Evolutionary conservation across 2,329 filamentous ascomycete genomes (phyloP).

Genomic region (Cladophialophora psammophila): DNA sequence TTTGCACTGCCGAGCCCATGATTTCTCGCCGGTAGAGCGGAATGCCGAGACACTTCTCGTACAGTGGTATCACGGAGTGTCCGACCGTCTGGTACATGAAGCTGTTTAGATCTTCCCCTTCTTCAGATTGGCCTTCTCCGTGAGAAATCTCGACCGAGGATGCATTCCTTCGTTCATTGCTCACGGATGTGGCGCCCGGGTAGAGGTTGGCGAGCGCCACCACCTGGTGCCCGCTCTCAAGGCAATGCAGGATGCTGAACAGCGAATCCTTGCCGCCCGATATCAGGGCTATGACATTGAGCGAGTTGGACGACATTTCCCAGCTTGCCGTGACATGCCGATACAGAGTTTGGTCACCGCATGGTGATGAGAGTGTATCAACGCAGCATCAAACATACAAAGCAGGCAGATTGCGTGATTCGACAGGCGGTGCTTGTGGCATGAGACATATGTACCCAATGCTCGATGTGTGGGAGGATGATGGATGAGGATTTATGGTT

Average conservation of each 20-base stretch:
- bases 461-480: background rate
- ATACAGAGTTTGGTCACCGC: background rate
- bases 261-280: slow-evolving; percentile 98
- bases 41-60: slow-evolving; percentile 77
- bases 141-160: background rate
- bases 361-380: background rate
- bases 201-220: slow-evolving; percentile 90
- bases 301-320: slow-evolving; percentile 29
- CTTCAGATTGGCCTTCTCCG: slow-evolving; percentile 47
- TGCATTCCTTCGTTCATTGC: background rate
- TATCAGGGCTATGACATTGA: slow-evolving; percentile 87
- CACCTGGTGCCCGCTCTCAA: slow-evolving; percentile 81
- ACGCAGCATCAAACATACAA: too few species aligned
- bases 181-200: slow-evolving; percentile 55
- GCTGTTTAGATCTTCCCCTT: slow-evolving; percentile 78
- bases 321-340: background rate
- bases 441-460: background rate
- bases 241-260: slow-evolving; percentile 89
- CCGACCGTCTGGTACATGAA: slow-evolving; percentile 99
- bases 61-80: slow-evolving; percentile 84
- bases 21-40: slow-evolving; percentile 86
- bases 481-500: background rate
- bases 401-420: background rate
- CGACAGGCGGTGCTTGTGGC: background rate
- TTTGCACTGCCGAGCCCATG: slow-evolving; percentile 72